Evolutionary conservation across 169 alveolate species (phyloP), one percentile per base, ranked within the genome.

Genomic region (Eimeria tenella): DNA sequence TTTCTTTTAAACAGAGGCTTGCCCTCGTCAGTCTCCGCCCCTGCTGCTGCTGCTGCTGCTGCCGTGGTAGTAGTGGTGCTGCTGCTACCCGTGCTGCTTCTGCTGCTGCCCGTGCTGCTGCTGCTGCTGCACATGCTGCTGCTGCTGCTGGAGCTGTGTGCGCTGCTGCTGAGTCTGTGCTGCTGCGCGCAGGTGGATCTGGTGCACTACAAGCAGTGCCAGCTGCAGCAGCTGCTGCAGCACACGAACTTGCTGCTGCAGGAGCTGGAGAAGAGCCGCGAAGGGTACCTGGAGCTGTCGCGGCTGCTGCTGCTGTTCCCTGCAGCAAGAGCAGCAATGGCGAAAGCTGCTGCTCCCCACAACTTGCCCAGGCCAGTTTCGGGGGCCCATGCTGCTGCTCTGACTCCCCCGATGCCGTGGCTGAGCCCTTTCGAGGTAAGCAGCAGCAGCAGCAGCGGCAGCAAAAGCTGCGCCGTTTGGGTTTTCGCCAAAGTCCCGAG

Each of bases 181-280:
- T 19, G 15, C 50, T 17, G 25, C 11, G 31, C 21, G 10, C 79
- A 68, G 79, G 79, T 31, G 52, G 79, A 68, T 7, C 49, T 68
- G 49, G 52, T 68, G 49, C 79, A 31, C 13, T 68, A 68, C 31
- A 68, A 68, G 79, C 79, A 68, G 31, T 68, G 31, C 79, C 79
- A 68, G 79, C 31, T 68, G 79, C 79, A 68, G 79, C 79, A 68
- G 79, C 10, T 17, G 79, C 21, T 31, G 31, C 79, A 68, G 79
- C 79, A 68, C 5, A 31, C 79, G 50, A 23, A 31, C 31, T 15
- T 68, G 79, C 79, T 68, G 79, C 79, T 68, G 31, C 79, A 68
- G 50, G 50, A 68, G 25, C 10, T 68, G 52, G 79, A 68, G 31
- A 68, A 68, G 49, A 17, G 17, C n/a, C 25, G 79, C 15, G 79